These are phyloP conservation scores for Eucalyptus caleyi DNA, from an alignment of 345 rosid genomes.

Conservation along the genomic window DNA sequence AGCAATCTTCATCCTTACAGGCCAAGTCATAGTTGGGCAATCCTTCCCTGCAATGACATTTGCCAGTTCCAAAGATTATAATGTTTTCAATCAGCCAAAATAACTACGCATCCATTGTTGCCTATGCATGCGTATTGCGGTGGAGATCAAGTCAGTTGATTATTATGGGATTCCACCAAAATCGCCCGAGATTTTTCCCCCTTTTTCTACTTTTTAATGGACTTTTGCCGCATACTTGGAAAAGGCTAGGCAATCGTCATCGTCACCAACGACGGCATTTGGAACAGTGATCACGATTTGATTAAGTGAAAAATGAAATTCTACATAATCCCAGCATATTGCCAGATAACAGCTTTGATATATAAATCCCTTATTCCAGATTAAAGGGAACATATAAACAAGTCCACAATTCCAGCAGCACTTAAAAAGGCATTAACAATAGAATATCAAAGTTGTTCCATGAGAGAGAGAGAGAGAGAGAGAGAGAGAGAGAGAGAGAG, in stretches of 20 bases:
- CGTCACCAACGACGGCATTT: not conserved
- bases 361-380: not conserved
- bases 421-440: not conserved
- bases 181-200: not conserved
- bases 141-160: not conserved
- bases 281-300: not conserved
- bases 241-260: not conserved
- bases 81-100: not conserved
- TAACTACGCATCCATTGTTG: not conserved
- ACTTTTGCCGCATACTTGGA: not conserved
- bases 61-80: not conserved
- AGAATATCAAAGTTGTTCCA: not conserved
- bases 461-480: not conserved
- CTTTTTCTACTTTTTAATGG: not conserved
- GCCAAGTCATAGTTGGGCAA: constrained; percentile 52
- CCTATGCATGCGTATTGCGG: not conserved
- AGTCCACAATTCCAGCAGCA: not conserved
- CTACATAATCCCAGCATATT: not conserved
- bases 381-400: not conserved
- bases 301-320: not conserved
- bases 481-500: not conserved
- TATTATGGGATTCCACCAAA: not conserved
- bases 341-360: not conserved
- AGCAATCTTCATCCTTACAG: constrained; percentile 58
- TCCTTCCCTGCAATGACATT: constrained; percentile 36